Base-by-base conservation (phyloP, 2,329 filamentous ascomycete genomes). In the Thelonectria blattea region DNA sequence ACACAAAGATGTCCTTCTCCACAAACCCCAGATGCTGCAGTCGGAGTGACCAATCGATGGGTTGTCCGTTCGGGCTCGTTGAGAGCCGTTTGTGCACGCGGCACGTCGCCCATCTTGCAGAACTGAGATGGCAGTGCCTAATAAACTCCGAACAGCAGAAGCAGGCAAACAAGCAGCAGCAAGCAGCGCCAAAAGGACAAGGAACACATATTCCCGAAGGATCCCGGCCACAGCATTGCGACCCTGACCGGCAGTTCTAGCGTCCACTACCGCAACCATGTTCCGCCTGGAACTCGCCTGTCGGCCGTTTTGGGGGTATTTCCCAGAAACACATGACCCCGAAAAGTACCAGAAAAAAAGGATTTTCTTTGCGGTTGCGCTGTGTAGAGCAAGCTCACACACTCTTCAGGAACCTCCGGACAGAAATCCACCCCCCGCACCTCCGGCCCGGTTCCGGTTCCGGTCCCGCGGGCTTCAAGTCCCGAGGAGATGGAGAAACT, bases 401-500 rank as follows among this genome's bases (percentile, higher is more conserved):
- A 18, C 22, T 20, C 30, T 22, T 10, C 49, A 24, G 10, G 18
- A 43, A 18, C 24, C 18, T 42, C 56, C 48, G 59, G 60, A 46
- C 14, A 39, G 43, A 34, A 39, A 54, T n/a, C n/a, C n/a, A n/a
- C 57, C 60, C 60, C 57, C n/a, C 57, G 47, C 17, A 17, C 37
- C 42, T 50, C 62, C 62, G 64, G 62, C 50, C 68, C 68, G 68
- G 67, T 70, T 63, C 66, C 66, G 66, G 66, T 68, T 68, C 62
- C 61, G 61, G 61, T 64, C 61, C 58, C 54, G 50, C 53, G 52
- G 47, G 42, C 43, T 49, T 52, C 48, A 54, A 56, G 54, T 61
- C 56, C 52, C 60, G 60, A 57, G n/a, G 15, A 53, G 22, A 51
- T 45, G 46, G 47, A 45, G 39, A 7, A 30, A 55, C 62, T 41